Conservation (phyloP, 1,284 basidiomycete species). For the Leccinum ponderosum region DNA sequence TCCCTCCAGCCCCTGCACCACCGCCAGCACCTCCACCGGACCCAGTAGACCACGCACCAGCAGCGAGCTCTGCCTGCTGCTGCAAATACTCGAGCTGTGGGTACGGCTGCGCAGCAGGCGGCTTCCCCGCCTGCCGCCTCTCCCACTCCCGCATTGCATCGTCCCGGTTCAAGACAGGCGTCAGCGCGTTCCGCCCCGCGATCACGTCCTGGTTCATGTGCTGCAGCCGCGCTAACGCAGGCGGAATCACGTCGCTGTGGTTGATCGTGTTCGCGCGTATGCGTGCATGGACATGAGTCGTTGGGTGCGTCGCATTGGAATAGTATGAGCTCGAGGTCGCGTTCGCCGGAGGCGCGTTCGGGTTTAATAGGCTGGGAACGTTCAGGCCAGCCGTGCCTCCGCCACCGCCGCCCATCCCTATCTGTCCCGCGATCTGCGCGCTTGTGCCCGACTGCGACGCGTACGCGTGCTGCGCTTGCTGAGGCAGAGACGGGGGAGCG, state of each 20-base stretch:
- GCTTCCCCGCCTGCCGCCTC: conserved; percentile 71
- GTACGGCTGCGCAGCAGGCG: conserved; percentile 67
- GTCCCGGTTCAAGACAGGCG: conserved; percentile 87
- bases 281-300: conserved; percentile 46
- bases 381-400: conserved; percentile 11
- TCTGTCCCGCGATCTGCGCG: conserved; percentile 22
- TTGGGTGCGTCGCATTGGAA: conserved; percentile 40
- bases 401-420: conserved; percentile 11
- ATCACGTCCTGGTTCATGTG: conserved; percentile 89
- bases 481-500: conserved; percentile 33
- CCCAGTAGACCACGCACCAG: conserved; percentile 48
- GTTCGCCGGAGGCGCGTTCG: conserved; percentile 39
- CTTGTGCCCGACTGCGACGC: conserved; percentile 24
- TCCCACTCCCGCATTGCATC: conserved; percentile 92
- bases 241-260: conserved; percentile 83
- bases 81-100: conserved; percentile 88
- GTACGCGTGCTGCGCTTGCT: conserved; percentile 28
- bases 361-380: conserved; percentile 41
- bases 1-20: conserved; percentile 13
- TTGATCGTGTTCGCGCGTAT: conserved; percentile 89
- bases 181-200: conserved; percentile 77
- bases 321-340: conserved; percentile 63
- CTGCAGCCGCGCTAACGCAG: conserved; percentile 84
- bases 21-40: conserved; percentile 11
- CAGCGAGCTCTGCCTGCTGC: conserved; percentile 87